Base-by-base conservation (phyloP, 2,329 filamentous ascomycete species). In the Ascosphaera aggregata region DNA sequence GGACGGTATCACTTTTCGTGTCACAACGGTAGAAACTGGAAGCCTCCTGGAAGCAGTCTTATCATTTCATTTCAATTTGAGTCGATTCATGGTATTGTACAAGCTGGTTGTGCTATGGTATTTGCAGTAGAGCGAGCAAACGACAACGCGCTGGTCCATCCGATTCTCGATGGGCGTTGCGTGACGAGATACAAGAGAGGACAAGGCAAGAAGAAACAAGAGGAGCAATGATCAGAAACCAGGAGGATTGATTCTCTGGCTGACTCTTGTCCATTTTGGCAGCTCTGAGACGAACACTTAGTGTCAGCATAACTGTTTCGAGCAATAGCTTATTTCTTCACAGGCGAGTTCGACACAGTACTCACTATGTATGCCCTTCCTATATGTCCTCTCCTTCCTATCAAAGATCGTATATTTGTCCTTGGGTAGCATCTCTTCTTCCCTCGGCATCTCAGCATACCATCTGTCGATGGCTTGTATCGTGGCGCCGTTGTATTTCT, bases 351-450 rank as follows among this genome's bases (percentile, higher is more conserved):
- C 15, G 22, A 36, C 38, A 11, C n/a, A n/a, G 9, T 17, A 36
- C 82, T 50, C 69, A 93, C 85, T 95, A 62, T 95, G 86, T 57
- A 98, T 85, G 41, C 84, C 81, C 72, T 98, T 98, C 55, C 89
- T 69, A 59, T 95, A 98, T 50, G 72, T 76, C 73, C 85, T 92
- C 57, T 80, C 84, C 61, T 95, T 94, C 50, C 85, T 76, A 60
- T 93, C 86, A 60, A 95, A 98, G 52, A 98, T 78, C 19, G 82
- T 93, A 63, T 98, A 98, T 63, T 98, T 98, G 63, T 98, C 89
- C 60, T 73, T 78, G 36, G 89, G 78, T 56, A 92, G 56, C 89
- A 98, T 98, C 66, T 95, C 84, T 52, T 73, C 69, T 67, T 98
- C 89, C 18, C 73, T 79, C 17, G 89, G 89, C 89, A 98, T 98